Conservation (phyloP, 306 rosid genomes). For the Prunus mongolica region DNA sequence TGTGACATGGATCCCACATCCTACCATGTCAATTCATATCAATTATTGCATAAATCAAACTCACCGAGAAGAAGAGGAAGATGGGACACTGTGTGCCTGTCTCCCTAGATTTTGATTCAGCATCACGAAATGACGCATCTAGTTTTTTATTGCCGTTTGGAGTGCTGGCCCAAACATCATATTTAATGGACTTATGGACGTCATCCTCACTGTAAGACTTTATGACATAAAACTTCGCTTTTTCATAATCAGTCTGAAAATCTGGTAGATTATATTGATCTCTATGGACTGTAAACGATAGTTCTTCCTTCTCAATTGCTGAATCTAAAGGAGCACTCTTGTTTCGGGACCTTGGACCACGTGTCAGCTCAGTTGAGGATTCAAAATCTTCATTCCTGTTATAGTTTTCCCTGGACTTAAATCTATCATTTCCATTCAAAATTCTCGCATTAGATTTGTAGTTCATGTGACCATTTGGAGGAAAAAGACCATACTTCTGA, state of each 20-base stretch:
- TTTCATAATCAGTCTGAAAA: conserved; percentile 50
- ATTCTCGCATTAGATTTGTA: conserved; percentile 37
- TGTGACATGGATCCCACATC: background rate
- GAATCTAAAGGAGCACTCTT: conserved; percentile 30
- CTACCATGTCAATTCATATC: background rate
- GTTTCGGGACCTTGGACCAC: conserved; percentile 65
- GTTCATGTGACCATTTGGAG: conserved; percentile 18
- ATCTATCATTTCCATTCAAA: conserved; percentile 35
- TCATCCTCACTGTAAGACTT: conserved; percentile 93
- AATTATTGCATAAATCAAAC: conserved; percentile 16
- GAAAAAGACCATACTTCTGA: conserved; percentile 30
- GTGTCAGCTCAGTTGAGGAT: conserved; percentile 41
- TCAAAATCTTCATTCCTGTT: conserved; percentile 42
- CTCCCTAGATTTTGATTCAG: conserved; percentile 46
- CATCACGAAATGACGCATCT: conserved; percentile 54
- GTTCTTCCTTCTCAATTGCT: conserved; percentile 38
- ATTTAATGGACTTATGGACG: conserved; percentile 67
- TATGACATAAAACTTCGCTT: conserved; percentile 67
- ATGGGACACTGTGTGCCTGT: conserved; percentile 50
- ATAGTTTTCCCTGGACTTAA: conserved; percentile 31
- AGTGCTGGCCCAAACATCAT: conserved; percentile 88
- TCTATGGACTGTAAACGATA: conserved; percentile 31
- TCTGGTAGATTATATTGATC: conserved; percentile 60
- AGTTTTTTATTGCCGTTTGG: conserved; percentile 69
- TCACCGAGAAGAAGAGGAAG: conserved; percentile 89